phyloP scores from a whole-genome alignment of 2,329 filamentous ascomycete species.

The Aaosphaeria pasadenensis region DNA sequence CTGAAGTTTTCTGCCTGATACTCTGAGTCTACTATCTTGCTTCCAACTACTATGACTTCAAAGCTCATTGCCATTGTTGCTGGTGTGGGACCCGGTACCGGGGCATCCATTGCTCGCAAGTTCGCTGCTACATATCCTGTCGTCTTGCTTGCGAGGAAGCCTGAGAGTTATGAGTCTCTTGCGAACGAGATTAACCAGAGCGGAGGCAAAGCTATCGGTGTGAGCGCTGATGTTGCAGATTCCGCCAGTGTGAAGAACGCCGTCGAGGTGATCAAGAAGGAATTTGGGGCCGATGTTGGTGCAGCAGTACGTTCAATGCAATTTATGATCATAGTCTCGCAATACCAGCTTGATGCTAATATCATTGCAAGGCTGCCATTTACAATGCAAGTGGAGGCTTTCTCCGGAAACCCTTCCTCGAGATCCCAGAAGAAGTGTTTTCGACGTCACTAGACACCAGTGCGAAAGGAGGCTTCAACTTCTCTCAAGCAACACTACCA shows the following conservation, averaged over 20 bases:
- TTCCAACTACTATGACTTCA: constrained; percentile 30
- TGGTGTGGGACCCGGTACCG: constrained; percentile 71
- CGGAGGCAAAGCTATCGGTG: constrained; percentile 69
- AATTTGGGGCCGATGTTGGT: constrained; percentile 51
- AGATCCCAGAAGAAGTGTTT: constrained; percentile 59
- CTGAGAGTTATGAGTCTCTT: constrained; percentile 63
- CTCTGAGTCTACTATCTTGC: background rate
- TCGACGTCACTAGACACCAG: constrained; percentile 46
- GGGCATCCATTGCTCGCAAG: constrained; percentile 58
- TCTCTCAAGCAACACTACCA: constrained; percentile 70
- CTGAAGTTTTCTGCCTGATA: too few species aligned
- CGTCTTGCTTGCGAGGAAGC: constrained; percentile 68
- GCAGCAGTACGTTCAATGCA: constrained; percentile 24
- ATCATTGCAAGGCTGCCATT: constrained; percentile 53
- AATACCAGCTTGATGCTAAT: background rate
- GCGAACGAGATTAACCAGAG: constrained; percentile 64
- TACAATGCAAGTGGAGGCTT: constrained; percentile 67
- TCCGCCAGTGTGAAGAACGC: constrained; percentile 55
- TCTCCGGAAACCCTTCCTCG: constrained; percentile 59
- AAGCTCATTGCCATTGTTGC: constrained; percentile 67
- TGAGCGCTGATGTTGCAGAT: constrained; percentile 64
- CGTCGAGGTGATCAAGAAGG: constrained; percentile 60
- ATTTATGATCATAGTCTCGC: background rate
- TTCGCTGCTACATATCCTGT: constrained; percentile 68
- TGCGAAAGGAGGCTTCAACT: constrained; percentile 66